phyloP scores from a whole-genome alignment of 2,329 filamentous ascomycete species.

The Aspergillus calidoustus region DNA sequence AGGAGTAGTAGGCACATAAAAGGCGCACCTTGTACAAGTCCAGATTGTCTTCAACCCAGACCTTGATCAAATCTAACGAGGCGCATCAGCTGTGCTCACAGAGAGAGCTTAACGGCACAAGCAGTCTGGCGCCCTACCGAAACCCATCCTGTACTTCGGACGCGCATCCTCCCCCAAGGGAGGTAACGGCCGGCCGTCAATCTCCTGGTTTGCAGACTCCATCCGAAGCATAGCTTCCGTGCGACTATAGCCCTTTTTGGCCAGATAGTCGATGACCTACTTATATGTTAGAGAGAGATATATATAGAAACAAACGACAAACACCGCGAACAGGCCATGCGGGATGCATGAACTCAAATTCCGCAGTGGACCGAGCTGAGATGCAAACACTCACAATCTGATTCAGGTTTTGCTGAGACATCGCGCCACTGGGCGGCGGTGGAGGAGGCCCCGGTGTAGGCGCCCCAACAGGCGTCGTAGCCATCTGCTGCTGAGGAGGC shows the following conservation, averaged over 20 bases:
- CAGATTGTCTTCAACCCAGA: constrained; percentile 89
- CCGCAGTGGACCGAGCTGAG: background rate
- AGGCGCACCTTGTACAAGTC: constrained; percentile 83
- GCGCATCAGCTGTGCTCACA: background rate
- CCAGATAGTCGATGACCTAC: constrained; percentile 88
- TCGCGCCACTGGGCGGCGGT: constrained; percentile 46
- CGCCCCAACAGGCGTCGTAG: constrained; percentile 52
- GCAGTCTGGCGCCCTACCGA: constrained; percentile 46
- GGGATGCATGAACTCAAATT: background rate
- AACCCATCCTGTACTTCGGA: constrained; percentile 77
- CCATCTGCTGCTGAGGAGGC: constrained; percentile 54
- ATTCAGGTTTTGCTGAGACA: constrained; percentile 89
- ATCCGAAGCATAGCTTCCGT: constrained; percentile 92
- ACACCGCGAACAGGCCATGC: background rate
- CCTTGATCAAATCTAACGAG: constrained; percentile 65
- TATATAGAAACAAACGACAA: background rate
- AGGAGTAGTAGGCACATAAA: background rate
- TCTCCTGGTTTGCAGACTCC: constrained; percentile 82
- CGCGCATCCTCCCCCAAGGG: constrained; percentile 71
- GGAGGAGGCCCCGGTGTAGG: constrained; percentile 45
- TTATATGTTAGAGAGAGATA: constrained; percentile 10
- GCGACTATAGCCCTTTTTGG: constrained; percentile 90
- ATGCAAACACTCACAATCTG: constrained; percentile 76
- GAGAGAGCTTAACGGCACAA: too few relatives aligned
- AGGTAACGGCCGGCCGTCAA: constrained; percentile 76